Conservation (phyloP, 2,329 filamentous ascomycete genomes). For the Helicocarpus griseus region DNA sequence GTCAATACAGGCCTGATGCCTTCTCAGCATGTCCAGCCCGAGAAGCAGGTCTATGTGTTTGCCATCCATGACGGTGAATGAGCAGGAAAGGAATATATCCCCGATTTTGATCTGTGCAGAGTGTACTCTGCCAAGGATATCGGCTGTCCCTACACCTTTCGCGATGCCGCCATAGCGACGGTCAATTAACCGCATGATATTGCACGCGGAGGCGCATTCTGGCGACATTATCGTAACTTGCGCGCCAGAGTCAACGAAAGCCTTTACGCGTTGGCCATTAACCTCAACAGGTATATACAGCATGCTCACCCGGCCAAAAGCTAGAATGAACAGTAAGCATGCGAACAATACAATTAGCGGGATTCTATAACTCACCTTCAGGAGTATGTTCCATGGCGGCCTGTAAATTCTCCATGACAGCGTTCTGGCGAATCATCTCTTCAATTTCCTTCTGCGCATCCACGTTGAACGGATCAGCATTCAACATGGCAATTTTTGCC, state of each 20-base stretch:
- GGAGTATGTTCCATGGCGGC: conserved; percentile 96
- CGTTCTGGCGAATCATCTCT: conserved; percentile 92
- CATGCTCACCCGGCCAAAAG: conserved; percentile 91
- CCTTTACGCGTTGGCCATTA: conserved; percentile 85
- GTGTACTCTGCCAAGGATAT: conserved; percentile 90
- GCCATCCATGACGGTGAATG: conserved; percentile 98
- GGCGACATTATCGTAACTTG: conserved; percentile 99
- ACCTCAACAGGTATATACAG: conserved; percentile 94
- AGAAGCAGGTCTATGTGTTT: conserved; percentile 91
- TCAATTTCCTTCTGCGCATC: conserved; percentile 88
- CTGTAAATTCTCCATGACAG: conserved; percentile 89
- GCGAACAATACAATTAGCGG: neutral
- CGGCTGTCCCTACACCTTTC: conserved; percentile 85
- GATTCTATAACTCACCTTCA: conserved; percentile 57
- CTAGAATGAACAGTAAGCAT: conserved; percentile 35
- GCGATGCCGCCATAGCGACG: conserved; percentile 85
- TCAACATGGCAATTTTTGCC: conserved; percentile 72
- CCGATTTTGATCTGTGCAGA: conserved; percentile 93
- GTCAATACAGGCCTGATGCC: conserved; percentile 89
- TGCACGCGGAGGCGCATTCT: conserved; percentile 77
- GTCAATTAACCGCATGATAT: conserved; percentile 94
- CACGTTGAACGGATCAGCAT: conserved; percentile 88
- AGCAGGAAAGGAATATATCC: conserved; percentile 75
- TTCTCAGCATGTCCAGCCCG: conserved; percentile 92
- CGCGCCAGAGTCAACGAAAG: conserved; percentile 92